A percentile compares a stretch with the other conserved stretches of the same genome.
phyloP scores from a whole-genome alignment of 73 alveolate genomes.

The Stentor roeselii region DNA sequence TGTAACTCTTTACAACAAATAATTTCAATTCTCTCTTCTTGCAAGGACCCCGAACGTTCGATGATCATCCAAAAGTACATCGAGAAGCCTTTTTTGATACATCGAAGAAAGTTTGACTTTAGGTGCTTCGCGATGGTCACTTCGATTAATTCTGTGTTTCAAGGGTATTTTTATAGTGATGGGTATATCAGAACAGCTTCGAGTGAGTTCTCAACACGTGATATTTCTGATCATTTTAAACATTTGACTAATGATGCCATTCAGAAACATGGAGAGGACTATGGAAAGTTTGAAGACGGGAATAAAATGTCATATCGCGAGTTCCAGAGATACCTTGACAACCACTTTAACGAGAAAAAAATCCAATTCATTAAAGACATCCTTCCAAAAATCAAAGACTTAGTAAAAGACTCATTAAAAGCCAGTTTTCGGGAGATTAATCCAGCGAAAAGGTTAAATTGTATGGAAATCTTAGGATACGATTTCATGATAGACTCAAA shows the following conservation, averaged over 20 bases:
- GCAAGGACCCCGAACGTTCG: background rate
- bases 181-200: conserved; percentile 81
- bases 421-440: conserved; percentile 60
- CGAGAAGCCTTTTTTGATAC: conserved; percentile 60
- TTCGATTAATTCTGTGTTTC: conserved; percentile 45
- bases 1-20: background rate
- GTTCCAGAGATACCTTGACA: conserved; percentile 54
- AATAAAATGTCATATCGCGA: conserved; percentile 65
- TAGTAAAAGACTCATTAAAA: conserved; percentile 69
- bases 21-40: conserved; percentile 29
- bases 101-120: conserved; percentile 63
- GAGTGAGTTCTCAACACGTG: conserved; percentile 42
- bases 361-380: conserved; percentile 72
- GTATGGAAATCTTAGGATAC: conserved; percentile 66
- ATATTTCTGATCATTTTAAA: conserved; percentile 54
- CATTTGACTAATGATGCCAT: conserved; percentile 86
- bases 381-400: conserved; percentile 78
- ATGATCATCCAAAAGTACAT: conserved; percentile 41
- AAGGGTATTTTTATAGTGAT: conserved; percentile 43
- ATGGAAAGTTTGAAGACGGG: conserved; percentile 84
- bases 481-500: conserved; percentile 4
- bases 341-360: conserved; percentile 55
- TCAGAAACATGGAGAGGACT: conserved; percentile 57
- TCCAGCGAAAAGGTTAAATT: conserved; percentile 63
- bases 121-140: conserved; percentile 64